These are phyloP conservation scores for Barnettozyma botsteinii DNA, from an alignment of 805 yeast genomes.

Conservation along the genomic window DNA sequence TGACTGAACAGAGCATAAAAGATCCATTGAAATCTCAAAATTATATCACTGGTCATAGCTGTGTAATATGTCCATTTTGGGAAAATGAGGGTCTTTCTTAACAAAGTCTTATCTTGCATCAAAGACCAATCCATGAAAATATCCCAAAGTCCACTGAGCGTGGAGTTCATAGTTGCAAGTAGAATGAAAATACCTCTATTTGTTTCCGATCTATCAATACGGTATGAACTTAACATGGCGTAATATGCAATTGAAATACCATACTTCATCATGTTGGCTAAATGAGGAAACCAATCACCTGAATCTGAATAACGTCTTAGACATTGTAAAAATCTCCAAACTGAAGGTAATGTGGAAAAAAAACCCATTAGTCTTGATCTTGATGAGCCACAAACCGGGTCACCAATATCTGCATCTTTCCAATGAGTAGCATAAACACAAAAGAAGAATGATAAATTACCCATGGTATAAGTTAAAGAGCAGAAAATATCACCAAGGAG, in stretches of 20 bases:
- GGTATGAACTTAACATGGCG: conserved; percentile 67
- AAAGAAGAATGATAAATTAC: conserved; percentile 79
- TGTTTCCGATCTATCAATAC: conserved; percentile 44
- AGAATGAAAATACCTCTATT: conserved; percentile 57
- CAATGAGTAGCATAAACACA: conserved; percentile 76
- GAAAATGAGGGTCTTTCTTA: conserved; percentile 70
- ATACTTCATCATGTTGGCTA: conserved; percentile 84
- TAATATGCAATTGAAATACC: conserved; percentile 60
- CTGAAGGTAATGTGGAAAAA: conserved; percentile 74
- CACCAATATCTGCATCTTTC: conserved; percentile 44
- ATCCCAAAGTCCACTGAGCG: conserved; percentile 78
- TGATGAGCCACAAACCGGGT: conserved; percentile 64
- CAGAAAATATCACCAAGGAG: conserved; percentile 88
- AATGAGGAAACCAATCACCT: conserved; percentile 94
- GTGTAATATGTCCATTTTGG: conserved; percentile 58
- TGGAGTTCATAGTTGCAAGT: conserved; percentile 69
- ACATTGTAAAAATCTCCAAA: conserved; percentile 91
- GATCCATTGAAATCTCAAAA: conserved; percentile 86
- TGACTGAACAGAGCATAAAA: conserved; percentile 74
- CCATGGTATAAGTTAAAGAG: conserved; percentile 81
- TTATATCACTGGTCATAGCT: conserved; percentile 68
- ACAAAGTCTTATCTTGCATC: conserved; percentile 55
- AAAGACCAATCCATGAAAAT: conserved; percentile 94
- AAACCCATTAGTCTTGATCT: conserved; percentile 78
- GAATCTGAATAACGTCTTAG: conserved; percentile 87